phyloP scores from a whole-genome alignment of 1,284 basidiomycete species.

The Malassezia vespertilionis region DNA sequence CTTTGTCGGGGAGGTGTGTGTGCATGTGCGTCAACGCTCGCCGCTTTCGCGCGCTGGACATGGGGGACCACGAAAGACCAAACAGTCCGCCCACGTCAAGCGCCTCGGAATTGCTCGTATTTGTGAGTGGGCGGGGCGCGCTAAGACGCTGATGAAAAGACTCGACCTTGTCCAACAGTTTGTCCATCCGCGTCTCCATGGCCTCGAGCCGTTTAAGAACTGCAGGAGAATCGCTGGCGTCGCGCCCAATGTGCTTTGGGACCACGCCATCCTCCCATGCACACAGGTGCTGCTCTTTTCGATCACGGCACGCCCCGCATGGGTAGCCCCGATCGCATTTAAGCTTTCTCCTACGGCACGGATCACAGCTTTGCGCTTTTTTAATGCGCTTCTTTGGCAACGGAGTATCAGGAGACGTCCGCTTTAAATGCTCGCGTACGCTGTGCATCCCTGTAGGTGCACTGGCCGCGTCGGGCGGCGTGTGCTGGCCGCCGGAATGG shows the following conservation, averaged over 20 bases:
- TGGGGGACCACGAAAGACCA: conserved; percentile 20
- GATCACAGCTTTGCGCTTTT: conserved; percentile 38
- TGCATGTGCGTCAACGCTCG: conserved; percentile 23
- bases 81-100: conserved; percentile 22
- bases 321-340: conserved; percentile 40
- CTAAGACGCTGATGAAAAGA: neutral
- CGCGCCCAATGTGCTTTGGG: conserved; percentile 28
- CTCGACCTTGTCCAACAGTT: conserved; percentile 23
- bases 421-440: too few relatives aligned
- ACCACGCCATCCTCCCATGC: conserved; percentile 36
- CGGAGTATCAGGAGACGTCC: too few relatives aligned
- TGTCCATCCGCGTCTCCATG: conserved; percentile 29
- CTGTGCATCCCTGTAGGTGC: too few relatives aligned
- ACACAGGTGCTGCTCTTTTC: conserved; percentile 36
- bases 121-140: neutral
- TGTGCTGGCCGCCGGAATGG: too few relatives aligned
- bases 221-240: conserved; percentile 17
- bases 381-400: conserved; percentile 28
- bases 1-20: conserved; percentile 19
- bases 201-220: conserved; percentile 27
- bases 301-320: conserved; percentile 42
- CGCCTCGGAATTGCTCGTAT: neutral
- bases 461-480: too few relatives aligned
- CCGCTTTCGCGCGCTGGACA: conserved; percentile 19
- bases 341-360: conserved; percentile 36